phyloP scores from a whole-genome alignment of 2,329 filamentous ascomycete genomes.

The Diplocarpon mali region DNA sequence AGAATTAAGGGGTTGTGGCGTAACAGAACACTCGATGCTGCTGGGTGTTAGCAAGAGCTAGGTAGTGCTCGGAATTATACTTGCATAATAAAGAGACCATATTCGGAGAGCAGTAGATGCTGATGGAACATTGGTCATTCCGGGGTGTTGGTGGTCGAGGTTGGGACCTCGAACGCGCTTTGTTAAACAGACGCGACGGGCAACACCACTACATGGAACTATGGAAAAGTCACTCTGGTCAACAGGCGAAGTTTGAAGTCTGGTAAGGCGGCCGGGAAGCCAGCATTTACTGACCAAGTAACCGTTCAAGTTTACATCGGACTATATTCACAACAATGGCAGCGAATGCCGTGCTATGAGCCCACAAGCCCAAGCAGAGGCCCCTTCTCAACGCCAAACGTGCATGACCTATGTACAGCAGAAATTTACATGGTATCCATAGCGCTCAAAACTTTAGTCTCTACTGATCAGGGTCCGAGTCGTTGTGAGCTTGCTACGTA shows the following conservation, averaged over 20 bases:
- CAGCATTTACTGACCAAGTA: not conserved
- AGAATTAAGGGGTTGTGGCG: constrained; percentile 73
- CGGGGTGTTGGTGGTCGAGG: constrained; percentile 3
- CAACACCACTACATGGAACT: too few species aligned
- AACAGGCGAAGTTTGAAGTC: too few species aligned
- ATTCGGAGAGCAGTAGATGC: constrained; percentile 3
- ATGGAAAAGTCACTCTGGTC: too few species aligned
- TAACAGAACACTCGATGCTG: constrained; percentile 51
- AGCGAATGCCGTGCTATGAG: not conserved
- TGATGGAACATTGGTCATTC: constrained; percentile 4
- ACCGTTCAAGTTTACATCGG: constrained; percentile 5
- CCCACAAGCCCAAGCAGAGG: too few species aligned
- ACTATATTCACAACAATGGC: constrained; percentile 7
- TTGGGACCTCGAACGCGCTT: constrained; percentile 2
- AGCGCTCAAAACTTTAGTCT: not conserved
- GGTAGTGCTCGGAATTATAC: not conserved
- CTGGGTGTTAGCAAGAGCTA: constrained; percentile 9
- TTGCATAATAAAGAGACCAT: constrained; percentile 23
- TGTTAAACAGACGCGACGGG: constrained; percentile 10
- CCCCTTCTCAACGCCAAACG: too few species aligned
- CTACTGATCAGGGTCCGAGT: constrained; percentile 47
- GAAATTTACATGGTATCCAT: not conserved
- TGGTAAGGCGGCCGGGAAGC: too few species aligned
- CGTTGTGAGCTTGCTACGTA: constrained; percentile 56
- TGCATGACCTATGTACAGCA: too few species aligned